Evolutionary conservation across 139 green algal genomes (phyloP).

Genomic region (Gonium pectorale): DNA sequence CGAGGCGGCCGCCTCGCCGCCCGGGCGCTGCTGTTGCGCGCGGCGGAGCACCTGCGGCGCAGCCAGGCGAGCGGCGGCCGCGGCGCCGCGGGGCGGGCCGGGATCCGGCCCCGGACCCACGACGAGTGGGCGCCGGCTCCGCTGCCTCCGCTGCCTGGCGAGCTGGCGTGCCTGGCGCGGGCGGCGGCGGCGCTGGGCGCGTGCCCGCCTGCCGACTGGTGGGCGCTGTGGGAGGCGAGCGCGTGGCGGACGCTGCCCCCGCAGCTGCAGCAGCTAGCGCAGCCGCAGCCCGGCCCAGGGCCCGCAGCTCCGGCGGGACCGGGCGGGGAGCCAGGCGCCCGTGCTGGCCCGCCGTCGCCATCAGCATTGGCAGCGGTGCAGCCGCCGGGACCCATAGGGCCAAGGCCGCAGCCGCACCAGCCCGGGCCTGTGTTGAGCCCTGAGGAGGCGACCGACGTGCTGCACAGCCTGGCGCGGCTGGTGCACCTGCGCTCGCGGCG

Average conservation of each 20-base stretch:
- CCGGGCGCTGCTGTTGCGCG: background rate
- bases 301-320: no score
- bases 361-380: background rate
- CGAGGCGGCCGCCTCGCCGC: background rate
- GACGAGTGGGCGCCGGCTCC: background rate
- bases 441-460: slow-evolving; percentile 8
- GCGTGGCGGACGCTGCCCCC: background rate
- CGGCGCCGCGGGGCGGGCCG: background rate
- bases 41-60: background rate
- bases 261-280: background rate
- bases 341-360: no score
- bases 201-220: background rate
- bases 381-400: background rate
- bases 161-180: slow-evolving; percentile 10
- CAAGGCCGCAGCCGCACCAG: background rate
- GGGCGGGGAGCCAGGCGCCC: no score
- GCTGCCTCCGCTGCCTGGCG: background rate
- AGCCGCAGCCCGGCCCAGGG: no score
- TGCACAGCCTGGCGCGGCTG: slow-evolving; percentile 33
- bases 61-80: background rate
- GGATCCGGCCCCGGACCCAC: no score
- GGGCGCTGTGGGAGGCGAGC: background rate
- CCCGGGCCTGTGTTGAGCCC: background rate
- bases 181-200: background rate
- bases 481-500: background rate